Evolutionary conservation across 176 grass and related monocot species (phyloP), one percentile per base, ranked within the genome.

Genomic region (Olyra latifolia): DNA sequence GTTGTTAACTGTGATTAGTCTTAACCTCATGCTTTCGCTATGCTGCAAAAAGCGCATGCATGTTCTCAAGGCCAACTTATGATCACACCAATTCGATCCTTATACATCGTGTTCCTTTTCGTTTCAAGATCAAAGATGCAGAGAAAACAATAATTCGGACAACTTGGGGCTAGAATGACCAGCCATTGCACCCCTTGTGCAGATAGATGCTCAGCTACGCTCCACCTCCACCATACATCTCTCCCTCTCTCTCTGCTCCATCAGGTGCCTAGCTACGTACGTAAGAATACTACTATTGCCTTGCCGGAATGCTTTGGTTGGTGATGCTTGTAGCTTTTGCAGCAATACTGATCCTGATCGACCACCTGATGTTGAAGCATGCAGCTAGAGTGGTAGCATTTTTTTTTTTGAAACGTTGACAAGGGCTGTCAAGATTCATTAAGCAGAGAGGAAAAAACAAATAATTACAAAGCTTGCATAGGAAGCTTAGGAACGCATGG

Each of bases 251-350:
- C 2, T 23, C 5, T 53, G n/a, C n/a, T n/a, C 32, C 32, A 38
- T 7, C 32, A 54, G 10, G 47, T 28, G 53, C 32, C 61, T 66
- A 79, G 66, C 12, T 52, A 59, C 52, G 0, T 64, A 35, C 62
- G 24, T 54, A 22, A 29, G 47, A 42, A 58, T 64, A 64, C 32
- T 48, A 38, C 11, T 3, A 12, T 73, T 78, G 50, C 43, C 29
- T 38, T 83, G 10, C 71, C 38, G 55, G 5, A 23, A 65, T 66
- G 62, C 12, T 41, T 67, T 67, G 60, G 49, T 43, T 35, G 77
- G 62, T 81, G 84, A 81, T 81, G 50, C 70, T 86, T 61, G 25
- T 30, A n/a, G 53, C 48, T 14, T 77, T 80, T 66, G 48, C 50
- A 66, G 76, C 35, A 80, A 74, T 48, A 80, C 68, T 28, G 49